Percentiles rank a stretch among this genome's conserved stretches.
Evolutionary conservation across 768 basidiomycete species (phyloP).

Genomic region (Pholiota molesta): DNA sequence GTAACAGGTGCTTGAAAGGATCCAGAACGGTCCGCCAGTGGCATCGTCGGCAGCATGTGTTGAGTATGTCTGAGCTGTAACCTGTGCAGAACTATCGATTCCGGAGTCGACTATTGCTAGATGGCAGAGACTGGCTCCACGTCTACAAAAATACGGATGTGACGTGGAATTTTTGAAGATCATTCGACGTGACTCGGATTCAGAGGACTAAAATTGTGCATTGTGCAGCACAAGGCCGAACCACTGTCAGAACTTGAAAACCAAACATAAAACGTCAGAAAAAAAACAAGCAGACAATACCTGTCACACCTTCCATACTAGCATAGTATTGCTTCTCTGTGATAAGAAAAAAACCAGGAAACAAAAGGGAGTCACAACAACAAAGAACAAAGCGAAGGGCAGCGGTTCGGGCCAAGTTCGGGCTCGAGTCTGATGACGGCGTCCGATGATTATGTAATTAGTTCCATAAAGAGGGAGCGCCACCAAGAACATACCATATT

Average conservation of each 20-base stretch:
- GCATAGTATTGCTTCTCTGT: too few relatives aligned
- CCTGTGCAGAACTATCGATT: not conserved
- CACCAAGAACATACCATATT: constrained; percentile 18
- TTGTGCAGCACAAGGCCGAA: not conserved
- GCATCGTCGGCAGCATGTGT: not conserved
- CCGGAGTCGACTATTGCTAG: not conserved
- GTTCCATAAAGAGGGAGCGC: constrained; percentile 16
- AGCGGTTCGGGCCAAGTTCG: too few relatives aligned
- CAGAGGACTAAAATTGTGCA: not conserved
- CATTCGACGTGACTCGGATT: not conserved
- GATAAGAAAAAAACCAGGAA: too few relatives aligned
- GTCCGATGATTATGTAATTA: constrained; percentile 18
- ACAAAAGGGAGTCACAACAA: not conserved
- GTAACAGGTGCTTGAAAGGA: not conserved
- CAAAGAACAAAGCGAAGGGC: not conserved
- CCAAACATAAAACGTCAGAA: too few relatives aligned
- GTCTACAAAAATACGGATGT: not conserved
- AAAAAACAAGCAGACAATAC: too few relatives aligned
- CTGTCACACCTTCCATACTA: too few relatives aligned
- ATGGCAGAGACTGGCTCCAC: not conserved
- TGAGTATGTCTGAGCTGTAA: not conserved
- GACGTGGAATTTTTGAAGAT: not conserved
- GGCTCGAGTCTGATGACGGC: not conserved
- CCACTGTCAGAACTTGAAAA: too few relatives aligned
- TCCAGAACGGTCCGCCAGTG: not conserved